These are phyloP conservation scores for Lentinula detonsa DNA, from an alignment of 768 basidiomycete species.

Conservation along the genomic window DNA sequence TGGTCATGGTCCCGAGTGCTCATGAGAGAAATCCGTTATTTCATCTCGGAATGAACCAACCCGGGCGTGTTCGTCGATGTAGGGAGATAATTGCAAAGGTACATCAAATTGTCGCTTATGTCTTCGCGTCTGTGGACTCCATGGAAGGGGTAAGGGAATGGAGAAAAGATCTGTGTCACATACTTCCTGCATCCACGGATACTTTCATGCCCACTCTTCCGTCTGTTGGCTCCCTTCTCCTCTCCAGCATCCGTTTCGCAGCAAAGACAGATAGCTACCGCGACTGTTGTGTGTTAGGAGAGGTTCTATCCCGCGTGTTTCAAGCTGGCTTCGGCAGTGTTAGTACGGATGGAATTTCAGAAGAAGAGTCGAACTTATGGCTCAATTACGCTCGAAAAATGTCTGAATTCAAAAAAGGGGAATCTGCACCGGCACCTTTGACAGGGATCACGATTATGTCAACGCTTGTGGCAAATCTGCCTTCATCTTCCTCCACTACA, in stretches of 20 bases:
- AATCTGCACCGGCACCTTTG: constrained; percentile 14
- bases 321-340: neutral
- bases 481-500: constrained; percentile 31
- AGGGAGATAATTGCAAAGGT: constrained; percentile 38
- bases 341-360: constrained; percentile 40
- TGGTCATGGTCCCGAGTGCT: constrained; percentile 44
- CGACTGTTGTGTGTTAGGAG: constrained; percentile 54
- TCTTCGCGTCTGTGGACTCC: constrained; percentile 41
- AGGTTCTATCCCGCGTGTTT: constrained; percentile 54
- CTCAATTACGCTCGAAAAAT: constrained; percentile 58
- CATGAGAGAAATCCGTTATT: neutral
- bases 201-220: neutral
- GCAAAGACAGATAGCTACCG: constrained; percentile 38
- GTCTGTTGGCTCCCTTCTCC: constrained; percentile 21
- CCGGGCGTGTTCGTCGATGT: constrained; percentile 14
- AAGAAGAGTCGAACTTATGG: constrained; percentile 73
- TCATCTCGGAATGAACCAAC: neutral
- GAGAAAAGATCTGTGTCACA: constrained; percentile 17
- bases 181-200: neutral
- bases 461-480: neutral
- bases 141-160: constrained; percentile 32
- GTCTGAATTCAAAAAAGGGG: constrained; percentile 48
- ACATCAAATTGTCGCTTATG: constrained; percentile 55
- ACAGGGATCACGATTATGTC: neutral
- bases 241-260: constrained; percentile 24